Evolutionary conservation across 441 rosid genomes (phyloP).

Genomic region (Gossypium gossypioides): DNA sequence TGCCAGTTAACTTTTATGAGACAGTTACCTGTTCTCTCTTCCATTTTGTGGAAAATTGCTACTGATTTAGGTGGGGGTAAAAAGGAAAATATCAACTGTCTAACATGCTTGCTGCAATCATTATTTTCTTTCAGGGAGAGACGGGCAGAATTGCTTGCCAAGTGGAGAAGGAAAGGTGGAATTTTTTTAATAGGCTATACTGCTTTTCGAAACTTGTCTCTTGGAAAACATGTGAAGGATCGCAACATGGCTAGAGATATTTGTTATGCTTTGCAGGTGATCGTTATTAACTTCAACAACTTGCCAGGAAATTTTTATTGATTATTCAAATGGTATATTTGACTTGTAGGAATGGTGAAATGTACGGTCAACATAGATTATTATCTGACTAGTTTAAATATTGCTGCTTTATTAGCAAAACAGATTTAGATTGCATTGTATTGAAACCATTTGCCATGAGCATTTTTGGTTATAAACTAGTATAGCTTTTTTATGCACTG

Average conservation of each 20-base stretch:
- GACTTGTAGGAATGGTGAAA: background rate
- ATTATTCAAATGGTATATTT: background rate
- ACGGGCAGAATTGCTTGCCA: slow-evolving; percentile 66
- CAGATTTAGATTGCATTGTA: background rate
- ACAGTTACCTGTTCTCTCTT: background rate
- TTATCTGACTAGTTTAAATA: background rate
- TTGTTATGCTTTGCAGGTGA: slow-evolving; percentile 77
- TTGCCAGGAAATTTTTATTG: background rate
- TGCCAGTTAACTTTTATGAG: background rate
- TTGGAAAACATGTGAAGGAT: slow-evolving; percentile 86
- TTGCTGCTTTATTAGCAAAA: slow-evolving; percentile 6
- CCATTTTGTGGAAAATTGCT: background rate
- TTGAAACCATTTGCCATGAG: background rate
- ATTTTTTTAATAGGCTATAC: slow-evolving; percentile 82
- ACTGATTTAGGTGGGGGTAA: background rate
- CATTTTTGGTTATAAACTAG: background rate
- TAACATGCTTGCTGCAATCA: slow-evolving; percentile 14
- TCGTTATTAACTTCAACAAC: slow-evolving; percentile 7
- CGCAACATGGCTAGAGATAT: slow-evolving; percentile 59
- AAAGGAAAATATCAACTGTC: background rate
- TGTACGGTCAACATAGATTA: background rate
- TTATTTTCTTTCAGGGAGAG: slow-evolving; percentile 52
- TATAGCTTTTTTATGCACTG: background rate
- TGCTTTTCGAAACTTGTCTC: slow-evolving; percentile 82
- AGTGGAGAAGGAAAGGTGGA: slow-evolving; percentile 96